phyloP scores from a whole-genome alignment of 495 filamentous ascomycete species.

The Neurospora africana region DNA sequence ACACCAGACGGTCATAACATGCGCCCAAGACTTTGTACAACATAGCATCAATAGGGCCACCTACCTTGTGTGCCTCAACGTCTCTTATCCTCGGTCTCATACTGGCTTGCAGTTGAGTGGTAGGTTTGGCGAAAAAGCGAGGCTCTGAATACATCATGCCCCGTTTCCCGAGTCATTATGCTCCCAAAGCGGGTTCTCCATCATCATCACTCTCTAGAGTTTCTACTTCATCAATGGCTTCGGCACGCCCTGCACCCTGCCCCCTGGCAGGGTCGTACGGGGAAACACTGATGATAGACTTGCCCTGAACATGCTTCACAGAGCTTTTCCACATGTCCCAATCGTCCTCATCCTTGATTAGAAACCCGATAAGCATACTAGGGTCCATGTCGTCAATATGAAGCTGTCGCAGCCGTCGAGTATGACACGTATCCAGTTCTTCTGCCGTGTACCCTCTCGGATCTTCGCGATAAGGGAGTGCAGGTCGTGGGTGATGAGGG shows the following conservation, averaged over 20 bases:
- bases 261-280: conserved; percentile 51
- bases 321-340: conserved; percentile 71
- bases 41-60: not conserved
- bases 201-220: conserved; percentile 57
- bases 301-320: conserved; percentile 60
- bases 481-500: conserved; percentile 69
- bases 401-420: conserved; percentile 67
- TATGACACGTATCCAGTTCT: conserved; percentile 80
- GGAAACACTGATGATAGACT: conserved; percentile 73
- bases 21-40: not conserved
- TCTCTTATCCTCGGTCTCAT: not conserved
- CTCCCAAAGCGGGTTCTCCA: conserved; percentile 34
- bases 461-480: conserved; percentile 46
- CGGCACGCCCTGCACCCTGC: conserved; percentile 46
- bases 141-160: not conserved
- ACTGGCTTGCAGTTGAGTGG: not conserved
- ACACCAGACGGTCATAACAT: not conserved
- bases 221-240: conserved; percentile 84
- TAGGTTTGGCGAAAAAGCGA: not conserved
- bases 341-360: conserved; percentile 72
- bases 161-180: not conserved
- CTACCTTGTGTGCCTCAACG: not conserved
- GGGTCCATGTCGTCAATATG: conserved; percentile 92
- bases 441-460: conserved; percentile 49
- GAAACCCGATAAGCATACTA: conserved; percentile 96